Conservation (phyloP, 371 early-diverging fungal genomes). For the Nematocida major region DNA sequence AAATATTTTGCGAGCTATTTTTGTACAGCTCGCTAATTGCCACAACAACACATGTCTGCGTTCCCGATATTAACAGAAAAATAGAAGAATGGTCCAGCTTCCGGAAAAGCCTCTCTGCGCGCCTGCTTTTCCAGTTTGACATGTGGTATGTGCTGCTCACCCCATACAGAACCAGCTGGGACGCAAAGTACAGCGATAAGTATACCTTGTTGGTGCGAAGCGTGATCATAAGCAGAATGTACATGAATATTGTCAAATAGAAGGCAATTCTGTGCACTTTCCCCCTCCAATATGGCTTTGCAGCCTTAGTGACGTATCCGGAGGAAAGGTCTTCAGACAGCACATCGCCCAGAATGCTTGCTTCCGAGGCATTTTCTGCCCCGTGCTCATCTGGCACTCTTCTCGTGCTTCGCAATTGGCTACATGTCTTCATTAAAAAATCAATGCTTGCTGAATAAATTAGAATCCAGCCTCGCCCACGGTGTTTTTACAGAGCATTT, state of each 20-base stretch:
- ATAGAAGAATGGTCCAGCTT: conserved; percentile 64
- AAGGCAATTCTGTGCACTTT: conserved; percentile 62
- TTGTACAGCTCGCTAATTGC: conserved; percentile 11
- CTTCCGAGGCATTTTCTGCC: neutral
- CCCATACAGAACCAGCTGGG: conserved; percentile 64
- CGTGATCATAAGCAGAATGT: neutral
- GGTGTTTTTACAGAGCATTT: no score
- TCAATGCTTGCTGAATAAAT: no score
- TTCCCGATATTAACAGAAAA: conserved; percentile 64
- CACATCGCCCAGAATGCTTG: neutral
- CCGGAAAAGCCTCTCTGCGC: conserved; percentile 45
- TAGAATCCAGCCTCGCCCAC: no score
- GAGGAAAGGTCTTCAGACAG: conserved; percentile 2
- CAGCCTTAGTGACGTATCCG: neutral
- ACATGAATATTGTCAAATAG: conserved; percentile 41
- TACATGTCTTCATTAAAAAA: no score
- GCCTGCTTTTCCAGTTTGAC: conserved; percentile 52
- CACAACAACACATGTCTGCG: conserved; percentile 62
- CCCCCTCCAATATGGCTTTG: conserved; percentile 60
- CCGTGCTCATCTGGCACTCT: neutral
- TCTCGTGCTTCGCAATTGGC: neutral
- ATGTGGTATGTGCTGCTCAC: conserved; percentile 63
- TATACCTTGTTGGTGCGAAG: conserved; percentile 6
- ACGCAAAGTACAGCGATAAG: conserved; percentile 45
- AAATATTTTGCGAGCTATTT: neutral